Evolutionary conservation across 2,329 filamentous ascomycete species (phyloP).

Genomic region (Metarhizium album): DNA sequence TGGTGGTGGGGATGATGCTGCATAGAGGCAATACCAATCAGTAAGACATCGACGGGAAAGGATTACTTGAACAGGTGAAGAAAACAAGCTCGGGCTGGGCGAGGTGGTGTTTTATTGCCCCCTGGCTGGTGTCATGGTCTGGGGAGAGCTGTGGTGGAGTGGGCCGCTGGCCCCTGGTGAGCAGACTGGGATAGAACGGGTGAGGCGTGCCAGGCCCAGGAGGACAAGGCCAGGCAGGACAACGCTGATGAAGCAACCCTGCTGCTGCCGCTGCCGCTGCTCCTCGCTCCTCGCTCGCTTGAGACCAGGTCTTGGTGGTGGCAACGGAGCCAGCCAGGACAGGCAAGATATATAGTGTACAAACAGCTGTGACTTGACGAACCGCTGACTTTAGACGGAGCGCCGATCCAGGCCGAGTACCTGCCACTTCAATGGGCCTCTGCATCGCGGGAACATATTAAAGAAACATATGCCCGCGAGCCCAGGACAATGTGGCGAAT

Average conservation of each 20-base stretch:
- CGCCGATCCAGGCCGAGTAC: neutral
- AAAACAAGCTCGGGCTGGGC: constrained; percentile 32
- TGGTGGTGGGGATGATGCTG: constrained; percentile 69
- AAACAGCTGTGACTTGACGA: neutral
- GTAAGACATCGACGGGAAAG: constrained; percentile 30
- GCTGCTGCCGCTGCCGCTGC: too few relatives aligned
- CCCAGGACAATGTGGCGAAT: neutral
- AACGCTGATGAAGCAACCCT: constrained; percentile 28
- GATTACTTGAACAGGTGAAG: constrained; percentile 25
- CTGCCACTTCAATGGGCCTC: neutral
- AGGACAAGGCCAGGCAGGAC: constrained; percentile 30
- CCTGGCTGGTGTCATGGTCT: constrained; percentile 35
- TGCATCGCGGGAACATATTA: too few relatives aligned
- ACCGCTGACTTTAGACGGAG: neutral
- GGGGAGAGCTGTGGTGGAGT: constrained; percentile 27
- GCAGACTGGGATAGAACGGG: constrained; percentile 38
- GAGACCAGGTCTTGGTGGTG: constrained; percentile 10
- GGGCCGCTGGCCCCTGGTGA: constrained; percentile 27
- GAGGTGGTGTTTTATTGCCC: constrained; percentile 41
- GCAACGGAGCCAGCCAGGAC: neutral
- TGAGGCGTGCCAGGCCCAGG: constrained; percentile 38
- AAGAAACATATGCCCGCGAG: neutral
- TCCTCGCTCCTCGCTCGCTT: constrained; percentile 14
- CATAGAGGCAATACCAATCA: constrained; percentile 52
- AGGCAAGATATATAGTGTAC: too few relatives aligned